phyloP scores from a whole-genome alignment of 1,284 basidiomycete genomes.

The Termitomyces sp. region DNA sequence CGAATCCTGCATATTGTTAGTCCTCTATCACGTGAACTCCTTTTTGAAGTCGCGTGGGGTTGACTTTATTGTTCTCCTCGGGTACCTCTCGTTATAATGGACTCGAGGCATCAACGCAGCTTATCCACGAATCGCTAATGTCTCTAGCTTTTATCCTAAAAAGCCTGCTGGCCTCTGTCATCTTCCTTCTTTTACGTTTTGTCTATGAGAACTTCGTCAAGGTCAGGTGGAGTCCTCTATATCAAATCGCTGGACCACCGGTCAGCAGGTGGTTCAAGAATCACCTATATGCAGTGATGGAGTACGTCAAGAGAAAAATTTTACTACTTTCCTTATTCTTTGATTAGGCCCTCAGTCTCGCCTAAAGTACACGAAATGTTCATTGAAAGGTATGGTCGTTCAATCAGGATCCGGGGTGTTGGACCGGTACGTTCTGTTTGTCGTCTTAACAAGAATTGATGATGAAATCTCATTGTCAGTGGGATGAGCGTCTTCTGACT shows the following conservation, averaged over 20 bases:
- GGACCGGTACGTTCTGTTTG: slow-evolving; percentile 48
- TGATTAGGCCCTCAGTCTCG: slow-evolving; percentile 49
- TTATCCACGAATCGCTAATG: slow-evolving; percentile 10
- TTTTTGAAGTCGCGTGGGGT: not conserved
- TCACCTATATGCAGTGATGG: slow-evolving; percentile 50
- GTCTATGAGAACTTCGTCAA: slow-evolving; percentile 31
- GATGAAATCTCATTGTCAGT: slow-evolving; percentile 35
- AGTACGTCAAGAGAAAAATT: slow-evolving; percentile 33
- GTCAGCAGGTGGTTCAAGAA: slow-evolving; percentile 41
- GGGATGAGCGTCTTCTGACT: slow-evolving; percentile 71
- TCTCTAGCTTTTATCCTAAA: slow-evolving; percentile 7
- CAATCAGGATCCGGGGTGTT: slow-evolving; percentile 57
- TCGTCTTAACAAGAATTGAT: slow-evolving; percentile 6
- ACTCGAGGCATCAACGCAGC: not conserved
- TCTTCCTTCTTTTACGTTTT: slow-evolving; percentile 23
- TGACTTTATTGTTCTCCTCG: not conserved
- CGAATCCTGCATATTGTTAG: too few relatives aligned
- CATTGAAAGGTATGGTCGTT: slow-evolving; percentile 49
- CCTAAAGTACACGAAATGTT: slow-evolving; percentile 47
- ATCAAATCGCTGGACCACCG: slow-evolving; percentile 55
- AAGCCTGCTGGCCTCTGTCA: slow-evolving; percentile 19
- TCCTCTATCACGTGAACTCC: not conserved
- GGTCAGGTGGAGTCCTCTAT: slow-evolving; percentile 46
- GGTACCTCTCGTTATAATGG: slow-evolving; percentile 3
- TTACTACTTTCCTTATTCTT: slow-evolving; percentile 13